Evolutionary conservation across 306 rosid species (phyloP).

Genomic region (Begonia peltatifolia): DNA sequence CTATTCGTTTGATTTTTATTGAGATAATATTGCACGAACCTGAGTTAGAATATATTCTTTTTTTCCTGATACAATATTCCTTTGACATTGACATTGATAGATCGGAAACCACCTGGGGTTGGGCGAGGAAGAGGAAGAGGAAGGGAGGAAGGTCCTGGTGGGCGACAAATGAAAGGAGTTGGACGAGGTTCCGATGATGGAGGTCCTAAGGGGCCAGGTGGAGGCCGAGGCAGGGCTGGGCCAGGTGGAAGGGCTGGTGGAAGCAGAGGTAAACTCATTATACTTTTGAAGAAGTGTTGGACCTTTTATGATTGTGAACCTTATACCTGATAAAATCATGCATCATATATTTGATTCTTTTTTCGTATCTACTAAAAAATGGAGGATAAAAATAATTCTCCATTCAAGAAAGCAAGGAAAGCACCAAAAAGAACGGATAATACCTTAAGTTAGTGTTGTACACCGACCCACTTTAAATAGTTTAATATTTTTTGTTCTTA

Average conservation of each 20-base stretch:
- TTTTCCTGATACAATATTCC: constrained; percentile 12
- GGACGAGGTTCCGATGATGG: constrained; percentile 55
- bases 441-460: too few species aligned
- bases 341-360: too few species aligned
- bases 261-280: constrained; percentile 27
- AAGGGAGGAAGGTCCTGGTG: constrained; percentile 41
- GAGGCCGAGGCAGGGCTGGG: constrained; percentile 52
- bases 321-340: too few species aligned
- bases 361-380: too few species aligned
- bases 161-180: constrained; percentile 42
- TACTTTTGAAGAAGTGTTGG: not conserved
- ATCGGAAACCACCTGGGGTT: constrained; percentile 57
- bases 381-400: too few species aligned
- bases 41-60: not conserved
- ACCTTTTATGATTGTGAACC: too few species aligned
- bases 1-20: not conserved
- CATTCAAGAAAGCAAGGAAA: too few species aligned
- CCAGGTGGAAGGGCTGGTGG: constrained; percentile 42
- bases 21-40: not conserved
- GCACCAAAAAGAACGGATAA: too few species aligned
- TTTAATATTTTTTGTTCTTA: too few species aligned
- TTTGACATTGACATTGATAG: constrained; percentile 13
- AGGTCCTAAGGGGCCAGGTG: constrained; percentile 33
- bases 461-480: too few species aligned
- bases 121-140: constrained; percentile 68